These are phyloP conservation scores for Amphirosellinia nigrospora DNA, from an alignment of 495 filamentous ascomycete genomes.

Conservation along the genomic window DNA sequence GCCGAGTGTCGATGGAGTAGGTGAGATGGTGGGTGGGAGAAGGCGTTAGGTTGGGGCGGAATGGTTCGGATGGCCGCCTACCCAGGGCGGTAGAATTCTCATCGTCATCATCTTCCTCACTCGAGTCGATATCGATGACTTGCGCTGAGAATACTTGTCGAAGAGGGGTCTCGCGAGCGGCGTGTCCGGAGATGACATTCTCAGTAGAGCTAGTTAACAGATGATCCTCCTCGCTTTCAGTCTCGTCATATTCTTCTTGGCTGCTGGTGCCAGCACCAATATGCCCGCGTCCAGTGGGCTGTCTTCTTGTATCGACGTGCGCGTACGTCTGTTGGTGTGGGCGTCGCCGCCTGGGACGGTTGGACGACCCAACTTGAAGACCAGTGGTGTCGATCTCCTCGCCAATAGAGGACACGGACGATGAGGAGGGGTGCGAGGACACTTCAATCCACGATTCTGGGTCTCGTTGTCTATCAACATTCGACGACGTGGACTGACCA, in stretches of 20 bases:
- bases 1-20: slow-evolving; percentile 57
- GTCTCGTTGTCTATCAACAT: slow-evolving; percentile 14
- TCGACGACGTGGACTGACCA: slow-evolving; percentile 33
- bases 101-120: slow-evolving; percentile 80
- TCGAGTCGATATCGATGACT: slow-evolving; percentile 61
- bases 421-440: slow-evolving; percentile 85
- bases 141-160: slow-evolving; percentile 33
- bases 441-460: slow-evolving; percentile 98
- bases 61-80: slow-evolving; percentile 61
- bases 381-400: slow-evolving; percentile 90
- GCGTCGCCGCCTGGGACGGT: slow-evolving; percentile 61
- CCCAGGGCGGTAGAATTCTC: slow-evolving; percentile 83
- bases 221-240: slow-evolving; percentile 82
- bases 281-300: slow-evolving; percentile 53
- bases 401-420: slow-evolving; percentile 85
- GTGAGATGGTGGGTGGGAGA: slow-evolving; percentile 79
- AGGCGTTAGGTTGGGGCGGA: slow-evolving; percentile 87
- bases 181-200: slow-evolving; percentile 55
- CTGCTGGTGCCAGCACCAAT: slow-evolving; percentile 65
- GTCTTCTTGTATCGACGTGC: slow-evolving; percentile 34
- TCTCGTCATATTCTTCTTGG: slow-evolving; percentile 59
- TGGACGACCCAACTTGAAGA: slow-evolving; percentile 68
- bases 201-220: slow-evolving; percentile 87
- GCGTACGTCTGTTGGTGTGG: slow-evolving; percentile 54
- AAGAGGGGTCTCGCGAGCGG: slow-evolving; percentile 29